Evolutionary conservation across 2,329 filamentous ascomycete genomes (phyloP), one percentile per base, ranked within the genome.

Genomic region (Atkinsonella hypoxylon): DNA sequence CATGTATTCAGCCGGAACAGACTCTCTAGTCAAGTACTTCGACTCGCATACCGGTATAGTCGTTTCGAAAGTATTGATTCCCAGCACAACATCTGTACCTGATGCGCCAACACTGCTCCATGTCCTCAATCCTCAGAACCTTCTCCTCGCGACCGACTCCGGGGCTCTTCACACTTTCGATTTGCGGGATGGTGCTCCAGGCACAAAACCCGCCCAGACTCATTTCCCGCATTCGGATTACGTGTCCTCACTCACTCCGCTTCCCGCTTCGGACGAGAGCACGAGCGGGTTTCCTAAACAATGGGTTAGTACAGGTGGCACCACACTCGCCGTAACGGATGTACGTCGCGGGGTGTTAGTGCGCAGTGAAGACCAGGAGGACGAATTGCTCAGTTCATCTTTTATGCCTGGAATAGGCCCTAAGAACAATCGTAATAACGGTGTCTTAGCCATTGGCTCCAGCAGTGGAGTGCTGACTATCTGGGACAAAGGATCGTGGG

Each of bases 401-500:
- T 87, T 89, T 61, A 81, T 97, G 17, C 78, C 83, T 0, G 89
- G 89, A 0, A 69, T 95, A 54, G 81, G 86, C 0, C 82, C 83
- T 31, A 82, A 81, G 63, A 72, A 72, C 55, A 75, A 78, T 54
- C 70, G 76, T 38, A 83, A 81, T 59, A 85, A 87, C 45, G 88
- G 88, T 5, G 76, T 93, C 3, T 67, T 93, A 2, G 87, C 89
- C 0, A 85, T 87, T 36, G 88, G 87, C 20, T 81, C 77, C 26
- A 83, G 81, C 17, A 84, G 80, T 41, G 93, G 93, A 3, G 81
- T 96, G 1, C 66, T 97, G 55, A 96, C 90, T 4, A 71, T 97
- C 7, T 98, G 93, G 90, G 91, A 98, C 66, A 85, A 85, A 57
- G 91, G 91, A 1, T 81, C 87, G 1, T 97, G 93, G 91, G 90